Evolutionary conservation across 1,139 yeast species (phyloP).

Genomic region (Protomyces pachydermus): DNA sequence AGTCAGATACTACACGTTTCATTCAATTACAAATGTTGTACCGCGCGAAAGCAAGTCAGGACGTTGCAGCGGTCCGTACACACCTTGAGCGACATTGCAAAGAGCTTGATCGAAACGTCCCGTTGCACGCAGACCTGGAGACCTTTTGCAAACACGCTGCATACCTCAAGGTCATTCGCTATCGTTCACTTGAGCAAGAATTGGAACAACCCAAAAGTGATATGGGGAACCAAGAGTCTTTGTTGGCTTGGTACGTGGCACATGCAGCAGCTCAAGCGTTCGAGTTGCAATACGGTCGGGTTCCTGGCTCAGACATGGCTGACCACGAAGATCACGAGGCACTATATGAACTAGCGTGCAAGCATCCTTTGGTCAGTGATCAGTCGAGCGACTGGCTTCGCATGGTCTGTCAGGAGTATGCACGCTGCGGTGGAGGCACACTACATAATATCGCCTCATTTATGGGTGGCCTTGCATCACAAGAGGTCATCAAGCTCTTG

Average conservation of each 20-base stretch:
- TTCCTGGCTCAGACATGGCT: not conserved
- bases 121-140: slow-evolving; percentile 43
- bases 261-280: slow-evolving; percentile 7
- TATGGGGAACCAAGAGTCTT: slow-evolving; percentile 20
- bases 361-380: not conserved
- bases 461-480: slow-evolving; percentile 76
- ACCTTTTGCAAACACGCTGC: slow-evolving; percentile 59
- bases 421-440: slow-evolving; percentile 44
- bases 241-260: slow-evolving; percentile 27
- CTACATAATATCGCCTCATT: slow-evolving; percentile 50
- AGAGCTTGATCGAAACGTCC: slow-evolving; percentile 33
- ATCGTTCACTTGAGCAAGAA: slow-evolving; percentile 35
- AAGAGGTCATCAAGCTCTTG: slow-evolving; percentile 57
- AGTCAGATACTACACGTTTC: slow-evolving; percentile 64
- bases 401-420: slow-evolving; percentile 30
- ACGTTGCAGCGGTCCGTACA: slow-evolving; percentile 44
- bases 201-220: not conserved
- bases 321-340: not conserved
- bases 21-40: slow-evolving; percentile 56
- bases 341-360: not conserved
- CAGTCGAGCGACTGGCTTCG: not conserved
- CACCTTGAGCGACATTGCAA: slow-evolving; percentile 40
- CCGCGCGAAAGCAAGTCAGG: slow-evolving; percentile 52
- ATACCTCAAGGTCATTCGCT: slow-evolving; percentile 41
- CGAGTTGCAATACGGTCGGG: not conserved